Base-by-base conservation (phyloP, 1,284 basidiomycete genomes). In the Leccinum subrobustum region DNA sequence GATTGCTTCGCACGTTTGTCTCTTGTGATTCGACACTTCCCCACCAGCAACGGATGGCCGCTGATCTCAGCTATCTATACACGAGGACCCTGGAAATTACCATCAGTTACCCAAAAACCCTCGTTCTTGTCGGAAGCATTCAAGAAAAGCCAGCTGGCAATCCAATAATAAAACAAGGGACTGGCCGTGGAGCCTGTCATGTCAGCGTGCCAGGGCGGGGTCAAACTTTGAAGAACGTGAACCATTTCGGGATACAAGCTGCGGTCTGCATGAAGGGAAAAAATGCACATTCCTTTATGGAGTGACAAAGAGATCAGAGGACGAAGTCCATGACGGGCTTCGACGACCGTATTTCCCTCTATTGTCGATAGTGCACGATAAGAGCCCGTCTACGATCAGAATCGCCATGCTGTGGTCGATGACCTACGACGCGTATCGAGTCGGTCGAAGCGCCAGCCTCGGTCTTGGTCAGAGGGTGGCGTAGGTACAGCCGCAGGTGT, bases 1-100 rank as follows among this genome's bases (percentile, higher is more conserved):
- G 31, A 25, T 51, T 56, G 44, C 52, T 60, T 66, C 47, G 54
- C 59, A 42, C 42, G 44, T 29, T 35, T 55, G 14, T 14, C n/a
- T 18, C n/a, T 44, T 18, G 7, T 3, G 37, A 1, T 42, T 42
- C 12, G 39, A 42, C n/a, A 42, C 42, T 42, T 42, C n/a, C 6
- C 42, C 42, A 44, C 42, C 42, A 44, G 39, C n/a, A 18, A 42
- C 42, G 11, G 42, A 6, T 44, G 18, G 18, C 18, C 42, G 11
- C 18, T 14, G 33, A 20, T 20, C n/a, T 42, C 42, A 20, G 42
- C 42, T 47, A 47, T 47, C 42, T 20, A 47, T 35, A 23, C 9
- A 8, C 9, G 9, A 9, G 18, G 18, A 18, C 42, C 39, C 42
- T 44, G n/a, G 9, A 42, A 44, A 11, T 18, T 44, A 44, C 42